Evolutionary conservation across 2,329 filamentous ascomycete genomes (phyloP), one percentile per base, ranked within the genome.

Genomic region (Fusarium ramigenum): DNA sequence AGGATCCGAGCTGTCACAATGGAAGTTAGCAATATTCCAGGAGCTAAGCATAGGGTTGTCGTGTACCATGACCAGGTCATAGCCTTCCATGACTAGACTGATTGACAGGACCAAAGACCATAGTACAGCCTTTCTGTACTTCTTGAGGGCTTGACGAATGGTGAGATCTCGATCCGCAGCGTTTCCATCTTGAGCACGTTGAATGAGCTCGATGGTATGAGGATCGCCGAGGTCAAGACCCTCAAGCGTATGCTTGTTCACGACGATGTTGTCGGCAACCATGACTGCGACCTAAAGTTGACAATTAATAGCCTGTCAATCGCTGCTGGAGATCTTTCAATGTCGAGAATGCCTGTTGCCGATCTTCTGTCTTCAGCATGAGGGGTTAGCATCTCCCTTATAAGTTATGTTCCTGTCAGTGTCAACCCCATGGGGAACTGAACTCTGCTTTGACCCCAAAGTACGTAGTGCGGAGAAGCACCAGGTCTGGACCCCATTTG

Each of bases 21-120:
- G n/a, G n/a, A n/a, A n/a, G n/a, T n/a, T n/a, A n/a, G n/a, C n/a
- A n/a, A n/a, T n/a, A n/a, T n/a, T n/a, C n/a, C n/a, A n/a, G n/a
- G n/a, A n/a, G n/a, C n/a, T n/a, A n/a, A n/a, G n/a, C n/a, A n/a
- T n/a, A n/a, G n/a, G n/a, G n/a, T n/a, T n/a, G n/a, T n/a, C n/a
- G n/a, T n/a, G n/a, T n/a, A 34, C 32, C 25, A 85, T 77, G 8
- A 80, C 82, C 8, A 82, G 71, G 63, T 84, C 83, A 44, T 83
- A 79, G 2, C 57, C 57, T 10, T 60, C 57, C 57, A 60, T 60
- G 16, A 60, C 30, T 2, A 60, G 16, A 7, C 57, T 60, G 18
- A 50, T 37, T 1, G 57, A 60, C 9, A 60, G 11, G 12, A 40
- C 4, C 5, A 28, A 23, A 0, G 44, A n/a, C 57, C 57, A 60